Evolutionary conservation across 2,329 filamentous ascomycete species (phyloP), one percentile per base, ranked within the genome.

Genomic region (Leptographium procerum): DNA sequence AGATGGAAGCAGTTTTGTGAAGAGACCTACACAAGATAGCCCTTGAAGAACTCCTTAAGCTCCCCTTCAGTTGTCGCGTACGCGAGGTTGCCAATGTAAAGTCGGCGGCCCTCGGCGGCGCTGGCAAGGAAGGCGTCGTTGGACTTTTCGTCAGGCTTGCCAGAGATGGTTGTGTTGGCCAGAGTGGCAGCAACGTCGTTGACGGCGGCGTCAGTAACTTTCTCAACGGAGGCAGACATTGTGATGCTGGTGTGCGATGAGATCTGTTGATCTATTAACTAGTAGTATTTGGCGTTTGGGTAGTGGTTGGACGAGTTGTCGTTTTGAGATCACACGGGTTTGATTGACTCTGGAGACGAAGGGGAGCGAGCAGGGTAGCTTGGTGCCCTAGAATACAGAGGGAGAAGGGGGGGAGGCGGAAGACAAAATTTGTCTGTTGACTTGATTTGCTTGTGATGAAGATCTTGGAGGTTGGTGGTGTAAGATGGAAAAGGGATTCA

Each of bases 11-110:
- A n/a, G 34, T 16, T 10, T 29, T 29, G 24, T 2, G 26, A 29
- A 16, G 3, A 36, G 50, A 89, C 92, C 84, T 84, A 99, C 94
- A 99, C 90, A 82, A 94, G 88, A 84, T 96, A 97, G 77, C 87
- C 89, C 84, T 94, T 92, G 88, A 99, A 99, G 85, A 99, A 99
- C 70, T 94, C 89, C 84, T 95, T 96, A 84, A 99, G 90, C 87
- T 96, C 91, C 87, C 89, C 94, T 89, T 97, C 94, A 76, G 91
- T 96, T 86, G 94, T 97, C 87, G 92, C 91, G 77, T 99, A 99
- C 72, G 94, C 94, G 85, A 99, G 89, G 84, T 99, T 99, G 83
- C 94, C 94, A 82, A 99, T 97, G 82, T 99, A 99, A 71, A 99
- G 88, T 81, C 94, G 90, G 82, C 94, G 90, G 76, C 94, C 92